These are phyloP conservation scores for Acacia melanoxylon DNA, from an alignment of 306 rosid genomes.

Conservation along the genomic window DNA sequence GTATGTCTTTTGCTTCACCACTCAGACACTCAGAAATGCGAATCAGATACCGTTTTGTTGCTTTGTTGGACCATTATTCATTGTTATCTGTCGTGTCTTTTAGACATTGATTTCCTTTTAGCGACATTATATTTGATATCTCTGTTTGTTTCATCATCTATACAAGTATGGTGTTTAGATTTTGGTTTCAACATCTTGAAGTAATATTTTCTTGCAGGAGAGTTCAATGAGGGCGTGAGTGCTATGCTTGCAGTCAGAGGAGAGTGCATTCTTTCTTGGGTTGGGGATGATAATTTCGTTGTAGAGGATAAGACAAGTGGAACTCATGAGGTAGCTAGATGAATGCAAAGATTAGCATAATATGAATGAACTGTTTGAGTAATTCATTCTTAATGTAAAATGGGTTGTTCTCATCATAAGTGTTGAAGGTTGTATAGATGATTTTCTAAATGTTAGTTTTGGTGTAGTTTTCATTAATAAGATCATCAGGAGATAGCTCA, in stretches of 20 bases:
- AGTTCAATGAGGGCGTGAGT: slow-evolving; percentile 56
- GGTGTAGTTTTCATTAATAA: not conserved
- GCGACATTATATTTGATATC: not conserved
- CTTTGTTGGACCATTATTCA: not conserved
- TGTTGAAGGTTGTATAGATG: not conserved
- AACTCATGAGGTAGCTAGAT: slow-evolving; percentile 52
- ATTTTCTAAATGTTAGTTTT: not conserved
- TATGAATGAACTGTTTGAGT: not conserved
- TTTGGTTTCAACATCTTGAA: not conserved
- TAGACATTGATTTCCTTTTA: not conserved
- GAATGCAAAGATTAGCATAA: not conserved
- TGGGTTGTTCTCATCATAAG: slow-evolving; percentile 9
- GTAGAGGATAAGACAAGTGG: slow-evolving; percentile 56
- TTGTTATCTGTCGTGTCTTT: not conserved
- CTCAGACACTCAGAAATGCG: not conserved
- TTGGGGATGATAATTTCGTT: slow-evolving; percentile 69
- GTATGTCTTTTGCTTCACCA: slow-evolving; percentile 38
- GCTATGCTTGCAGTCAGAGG: slow-evolving; percentile 70
- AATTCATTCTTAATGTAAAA: slow-evolving; percentile 4
- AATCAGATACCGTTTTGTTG: not conserved
- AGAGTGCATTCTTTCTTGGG: slow-evolving; percentile 62
- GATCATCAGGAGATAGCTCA: not conserved
- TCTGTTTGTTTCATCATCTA: not conserved
- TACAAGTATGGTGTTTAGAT: slow-evolving; percentile 5
- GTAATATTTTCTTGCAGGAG: slow-evolving; percentile 47